A percentile compares a stretch with the other conserved stretches of the same genome.
Conservation (phyloP, 345 rosid species). For the Eucalyptus dawsonii region DNA sequence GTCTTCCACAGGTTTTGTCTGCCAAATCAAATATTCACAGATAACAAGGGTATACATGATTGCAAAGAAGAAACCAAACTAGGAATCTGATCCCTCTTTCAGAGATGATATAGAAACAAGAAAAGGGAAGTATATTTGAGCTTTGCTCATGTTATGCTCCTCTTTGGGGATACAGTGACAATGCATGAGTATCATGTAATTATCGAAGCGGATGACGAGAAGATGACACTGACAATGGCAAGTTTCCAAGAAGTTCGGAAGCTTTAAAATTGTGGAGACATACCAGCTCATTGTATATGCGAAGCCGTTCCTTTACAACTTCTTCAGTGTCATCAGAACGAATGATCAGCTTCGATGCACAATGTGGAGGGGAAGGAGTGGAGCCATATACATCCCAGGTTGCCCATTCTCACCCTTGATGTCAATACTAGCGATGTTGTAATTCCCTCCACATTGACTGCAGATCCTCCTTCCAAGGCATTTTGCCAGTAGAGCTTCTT, state of each 20-base stretch:
- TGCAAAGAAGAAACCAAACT: background rate
- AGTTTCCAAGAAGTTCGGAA: background rate
- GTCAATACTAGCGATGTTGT: slow-evolving; percentile 78
- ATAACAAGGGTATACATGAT: background rate
- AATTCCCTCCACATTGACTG: slow-evolving; percentile 82
- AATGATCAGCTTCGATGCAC: slow-evolving; percentile 70
- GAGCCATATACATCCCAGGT: slow-evolving; percentile 85
- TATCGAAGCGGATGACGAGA: background rate
- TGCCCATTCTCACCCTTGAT: slow-evolving; percentile 67
- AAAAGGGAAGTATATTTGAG: background rate
- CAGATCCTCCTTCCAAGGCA: slow-evolving; percentile 96
- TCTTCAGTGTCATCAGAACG: slow-evolving; percentile 92
- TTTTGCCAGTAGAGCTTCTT: slow-evolving; percentile 87
- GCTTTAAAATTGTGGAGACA: background rate
- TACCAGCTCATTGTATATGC: slow-evolving; percentile 72
- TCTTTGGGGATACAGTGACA: background rate
- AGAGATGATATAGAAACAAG: background rate
- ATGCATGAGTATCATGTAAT: background rate
- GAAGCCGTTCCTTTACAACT: slow-evolving; percentile 78
- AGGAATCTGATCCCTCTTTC: background rate
- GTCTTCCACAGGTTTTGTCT: slow-evolving; percentile 92
- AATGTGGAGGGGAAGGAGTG: slow-evolving; percentile 93
- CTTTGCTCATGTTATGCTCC: background rate
- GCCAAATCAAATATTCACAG: background rate
- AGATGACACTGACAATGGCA: background rate